Evolutionary conservation across 805 yeast genomes (phyloP).

Genomic region (Schizosaccharomyces octosporus): DNA sequence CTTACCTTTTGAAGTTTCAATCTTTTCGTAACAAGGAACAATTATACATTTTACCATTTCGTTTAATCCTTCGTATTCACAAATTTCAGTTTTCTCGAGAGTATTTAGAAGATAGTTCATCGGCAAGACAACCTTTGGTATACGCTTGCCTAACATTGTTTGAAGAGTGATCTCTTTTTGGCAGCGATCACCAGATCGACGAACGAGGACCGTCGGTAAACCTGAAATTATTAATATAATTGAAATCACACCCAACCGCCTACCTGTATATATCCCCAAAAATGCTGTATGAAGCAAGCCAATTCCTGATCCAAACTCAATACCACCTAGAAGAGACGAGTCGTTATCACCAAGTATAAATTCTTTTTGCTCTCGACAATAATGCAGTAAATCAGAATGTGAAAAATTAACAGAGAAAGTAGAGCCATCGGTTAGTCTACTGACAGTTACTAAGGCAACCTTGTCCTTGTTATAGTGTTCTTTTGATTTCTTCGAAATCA

Average conservation of each 20-base stretch:
- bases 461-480: background rate
- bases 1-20: background rate
- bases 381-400: conserved; percentile 48
- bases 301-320: conserved; percentile 50
- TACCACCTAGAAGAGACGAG: conserved; percentile 49
- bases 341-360: conserved; percentile 34
- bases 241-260: background rate
- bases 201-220: background rate
- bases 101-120: background rate
- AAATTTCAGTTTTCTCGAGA: background rate
- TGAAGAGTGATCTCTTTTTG: background rate
- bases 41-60: background rate
- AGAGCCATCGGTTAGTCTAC: conserved; percentile 47
- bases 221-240: background rate
- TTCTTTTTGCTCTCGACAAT: conserved; percentile 47
- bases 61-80: background rate
- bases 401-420: conserved; percentile 30
- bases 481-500: background rate
- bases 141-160: background rate
- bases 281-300: conserved; percentile 70
- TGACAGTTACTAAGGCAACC: conserved; percentile 40
- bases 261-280: conserved; percentile 40
- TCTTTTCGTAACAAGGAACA: background rate
- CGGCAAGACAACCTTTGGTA: background rate
- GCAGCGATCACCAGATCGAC: background rate